Evolutionary conservation across 2,329 filamentous ascomycete species (phyloP), one percentile per base, ranked within the genome.

Genomic region (Colletotrichum sp.): DNA sequence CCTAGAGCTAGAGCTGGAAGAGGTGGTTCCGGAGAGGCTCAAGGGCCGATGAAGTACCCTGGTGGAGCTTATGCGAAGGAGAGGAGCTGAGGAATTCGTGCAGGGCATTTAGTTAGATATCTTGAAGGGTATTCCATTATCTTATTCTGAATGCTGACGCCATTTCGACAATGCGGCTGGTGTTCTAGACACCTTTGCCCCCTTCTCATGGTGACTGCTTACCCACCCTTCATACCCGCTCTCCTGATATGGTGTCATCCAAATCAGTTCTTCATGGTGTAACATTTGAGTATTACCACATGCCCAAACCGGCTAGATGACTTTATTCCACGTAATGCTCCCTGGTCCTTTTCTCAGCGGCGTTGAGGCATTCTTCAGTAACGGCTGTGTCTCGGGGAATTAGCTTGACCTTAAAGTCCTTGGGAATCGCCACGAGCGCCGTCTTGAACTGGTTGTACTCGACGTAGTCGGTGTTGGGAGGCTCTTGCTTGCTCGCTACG

Each of bases 341-440:
- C 11, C 22, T 52, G n/a, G 44, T 52, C 1, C n/a, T 13, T 25
- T 52, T 52, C 44, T 22, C 44, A 1, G 44, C 44, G 44, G 44
- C 44, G 1, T 13, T 13, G 44, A 52, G 44, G 8, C 44, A 52
- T 13, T 52, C 44, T n/a, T 22, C 44, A 4, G 44, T 52, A 13
- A 52, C 12, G n/a, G n/a, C 44, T 52, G 44, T 52, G 44, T 52
- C 44, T 25, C 44, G n/a, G 12, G 44, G 44, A 77, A 83, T 85
- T 72, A 92, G 87, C 1, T 90, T 88, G 63, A 91, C 86, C 83
- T 92, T 92, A 82, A 93, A 93, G 2, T 89, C 89, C 82, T 91
- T 92, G 0, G 91, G 91, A 78, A 93, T 90, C 4, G 90, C 90
- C 0, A 91, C 92, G 81, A 93, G 81, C 11, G 89, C 88, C 1